Evolutionary conservation across 148 eudicot genomes (phyloP).

Genomic region (Suaeda aralocaspica): DNA sequence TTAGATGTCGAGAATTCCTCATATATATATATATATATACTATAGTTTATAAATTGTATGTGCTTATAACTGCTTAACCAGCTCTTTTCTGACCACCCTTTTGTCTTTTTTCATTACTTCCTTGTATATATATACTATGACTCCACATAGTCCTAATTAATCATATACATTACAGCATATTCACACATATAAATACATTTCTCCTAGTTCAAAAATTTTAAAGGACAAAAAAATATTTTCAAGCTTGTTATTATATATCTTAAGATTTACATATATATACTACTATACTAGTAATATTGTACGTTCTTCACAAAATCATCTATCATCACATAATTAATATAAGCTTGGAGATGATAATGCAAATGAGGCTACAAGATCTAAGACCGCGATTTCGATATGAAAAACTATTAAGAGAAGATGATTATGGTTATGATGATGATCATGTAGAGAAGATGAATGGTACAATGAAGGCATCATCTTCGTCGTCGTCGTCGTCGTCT

Average conservation of each 20-base stretch:
- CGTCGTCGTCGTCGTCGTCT: neutral
- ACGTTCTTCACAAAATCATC: neutral
- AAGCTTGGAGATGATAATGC: too few species aligned
- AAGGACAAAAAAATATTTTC: neutral
- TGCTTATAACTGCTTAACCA: constrained; percentile 17
- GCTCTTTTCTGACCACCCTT: constrained; percentile 19
- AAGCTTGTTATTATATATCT: too few species aligned
- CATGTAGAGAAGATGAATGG: neutral
- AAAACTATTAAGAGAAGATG: constrained; percentile 21
- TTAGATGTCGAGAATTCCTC: too few species aligned
- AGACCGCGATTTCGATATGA: constrained; percentile 16
- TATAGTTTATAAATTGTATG: too few species aligned
- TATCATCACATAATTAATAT: neutral
- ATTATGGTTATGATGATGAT: neutral
- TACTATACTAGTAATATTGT: too few species aligned
- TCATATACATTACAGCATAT: constrained; percentile 18
- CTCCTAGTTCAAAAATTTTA: too few species aligned
- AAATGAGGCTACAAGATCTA: constrained; percentile 23
- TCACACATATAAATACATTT: neutral
- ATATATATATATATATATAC: neutral
- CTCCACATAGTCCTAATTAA: constrained; percentile 14
- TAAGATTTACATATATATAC: too few species aligned
- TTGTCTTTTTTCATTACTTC: constrained; percentile 21
- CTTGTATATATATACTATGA: constrained; percentile 15
- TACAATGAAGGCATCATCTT: neutral